Percentiles rank a stretch among this genome's conserved stretches.
Conservation (phyloP, 495 filamentous ascomycete genomes). For the Cladorrhinum samala region DNA sequence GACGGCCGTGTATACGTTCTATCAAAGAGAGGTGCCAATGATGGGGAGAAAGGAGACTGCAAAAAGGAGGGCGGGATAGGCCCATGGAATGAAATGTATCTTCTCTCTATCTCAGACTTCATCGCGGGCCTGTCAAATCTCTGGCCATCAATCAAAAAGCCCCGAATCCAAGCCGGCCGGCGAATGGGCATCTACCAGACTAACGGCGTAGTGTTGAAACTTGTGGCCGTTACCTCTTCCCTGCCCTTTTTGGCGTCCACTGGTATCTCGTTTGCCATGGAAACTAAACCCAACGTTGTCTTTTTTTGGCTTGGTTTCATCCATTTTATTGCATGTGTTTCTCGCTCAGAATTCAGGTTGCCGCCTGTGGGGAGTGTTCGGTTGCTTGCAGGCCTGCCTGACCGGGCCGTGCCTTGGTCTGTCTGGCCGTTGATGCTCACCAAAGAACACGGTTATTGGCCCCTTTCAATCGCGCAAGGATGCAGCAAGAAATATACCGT, state of each 20-base stretch:
- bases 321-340: conserved; percentile 1
- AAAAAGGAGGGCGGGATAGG: no score
- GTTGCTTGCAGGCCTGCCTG: conserved; percentile 17
- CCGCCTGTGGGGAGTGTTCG: conserved; percentile 2
- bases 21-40: no score
- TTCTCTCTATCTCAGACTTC: conserved; percentile 18
- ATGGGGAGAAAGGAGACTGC: no score
- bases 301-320: background rate
- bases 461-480: no score
- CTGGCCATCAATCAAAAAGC: conserved; percentile 20
- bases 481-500: no score
- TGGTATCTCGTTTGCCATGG: conserved; percentile 3
- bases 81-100: background rate
- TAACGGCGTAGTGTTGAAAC: background rate
- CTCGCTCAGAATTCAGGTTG: conserved; percentile 1
- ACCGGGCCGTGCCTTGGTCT: conserved; percentile 11
- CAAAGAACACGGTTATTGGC: no score
- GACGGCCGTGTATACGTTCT: background rate
- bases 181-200: background rate
- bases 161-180: conserved; percentile 8
- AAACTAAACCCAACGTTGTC: background rate
- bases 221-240: background rate
- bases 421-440: no score
- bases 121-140: conserved; percentile 2
- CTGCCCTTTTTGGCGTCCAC: background rate